phyloP scores from a whole-genome alignment of 805 yeast species.

The Pichia ethanolica region DNA sequence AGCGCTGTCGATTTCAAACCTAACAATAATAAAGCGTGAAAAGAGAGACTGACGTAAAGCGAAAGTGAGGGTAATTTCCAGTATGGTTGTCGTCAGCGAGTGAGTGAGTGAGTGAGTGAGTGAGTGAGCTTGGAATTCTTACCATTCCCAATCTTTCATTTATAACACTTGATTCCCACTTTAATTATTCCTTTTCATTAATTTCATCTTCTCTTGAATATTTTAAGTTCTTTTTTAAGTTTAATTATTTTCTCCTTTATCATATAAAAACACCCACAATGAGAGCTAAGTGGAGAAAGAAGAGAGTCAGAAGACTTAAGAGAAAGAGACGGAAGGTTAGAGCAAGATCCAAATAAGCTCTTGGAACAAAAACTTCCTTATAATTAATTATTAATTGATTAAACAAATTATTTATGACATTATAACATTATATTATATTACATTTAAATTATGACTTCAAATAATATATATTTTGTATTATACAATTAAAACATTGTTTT shows the following conservation, averaged over 20 bases:
- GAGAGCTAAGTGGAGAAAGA: conserved; percentile 99
- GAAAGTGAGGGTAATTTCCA: no score
- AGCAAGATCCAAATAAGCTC: conserved; percentile 94
- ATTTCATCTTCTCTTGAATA: background rate
- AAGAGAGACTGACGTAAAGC: no score
- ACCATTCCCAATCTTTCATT: background rate
- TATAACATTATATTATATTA: background rate
- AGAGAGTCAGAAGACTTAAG: conserved; percentile 99
- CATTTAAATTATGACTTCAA: background rate
- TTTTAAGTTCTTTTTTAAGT: background rate
- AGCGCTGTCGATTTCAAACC: no score
- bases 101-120: no score
- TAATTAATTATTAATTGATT: background rate
- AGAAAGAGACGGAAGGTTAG: conserved; percentile 99
- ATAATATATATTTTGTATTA: background rate
- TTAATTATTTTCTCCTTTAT: background rate
- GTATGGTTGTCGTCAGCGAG: no score
- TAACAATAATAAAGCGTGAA: no score
- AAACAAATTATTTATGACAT: background rate
- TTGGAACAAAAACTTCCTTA: background rate
- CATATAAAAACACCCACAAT: conserved; percentile 33
- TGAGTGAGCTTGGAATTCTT: no score
- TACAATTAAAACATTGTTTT: background rate
- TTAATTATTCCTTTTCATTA: no score
- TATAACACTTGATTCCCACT: background rate